Conservation (phyloP, 2,329 filamentous ascomycete genomes). For the Periconia macrospinosa region DNA sequence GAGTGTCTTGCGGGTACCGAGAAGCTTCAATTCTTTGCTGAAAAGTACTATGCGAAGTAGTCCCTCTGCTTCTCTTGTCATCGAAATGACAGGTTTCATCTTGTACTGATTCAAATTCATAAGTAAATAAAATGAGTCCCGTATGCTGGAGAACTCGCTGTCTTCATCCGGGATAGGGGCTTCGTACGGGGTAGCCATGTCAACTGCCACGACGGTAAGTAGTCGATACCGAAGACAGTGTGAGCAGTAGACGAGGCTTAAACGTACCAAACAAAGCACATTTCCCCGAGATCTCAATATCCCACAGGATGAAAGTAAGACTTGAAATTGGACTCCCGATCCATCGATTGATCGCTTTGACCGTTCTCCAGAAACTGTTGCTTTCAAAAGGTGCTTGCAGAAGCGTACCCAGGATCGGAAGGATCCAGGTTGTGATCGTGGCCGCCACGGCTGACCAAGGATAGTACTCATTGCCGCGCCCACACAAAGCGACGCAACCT, state of each 20-base stretch:
- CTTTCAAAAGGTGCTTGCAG: slow-evolving; percentile 44
- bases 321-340: slow-evolving; percentile 37
- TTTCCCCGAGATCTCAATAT: slow-evolving; percentile 39
- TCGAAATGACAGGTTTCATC: slow-evolving; percentile 27
- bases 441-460: slow-evolving; percentile 26
- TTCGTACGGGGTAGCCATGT: slow-evolving; percentile 34
- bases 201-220: slow-evolving; percentile 15
- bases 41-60: slow-evolving; percentile 43
- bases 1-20: slow-evolving; percentile 20
- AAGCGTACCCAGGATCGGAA: slow-evolving; percentile 38
- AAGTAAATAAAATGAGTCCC: slow-evolving; percentile 48
- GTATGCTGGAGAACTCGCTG: slow-evolving; percentile 35
- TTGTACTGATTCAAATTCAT: slow-evolving; percentile 48
- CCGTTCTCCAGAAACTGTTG: slow-evolving; percentile 37
- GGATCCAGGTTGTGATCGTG: slow-evolving; percentile 42
- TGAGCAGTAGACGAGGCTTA: neutral
- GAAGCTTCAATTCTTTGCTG: slow-evolving; percentile 36
- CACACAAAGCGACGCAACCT: slow-evolving; percentile 36
- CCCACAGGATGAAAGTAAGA: slow-evolving; percentile 37
- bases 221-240: neutral
- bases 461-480: slow-evolving; percentile 31
- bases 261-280: slow-evolving; percentile 22
- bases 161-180: slow-evolving; percentile 12
- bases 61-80: slow-evolving; percentile 36
- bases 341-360: slow-evolving; percentile 37